Conservation (phyloP, 2,329 filamentous ascomycete species). For the Aspergillus transmontanensis region DNA sequence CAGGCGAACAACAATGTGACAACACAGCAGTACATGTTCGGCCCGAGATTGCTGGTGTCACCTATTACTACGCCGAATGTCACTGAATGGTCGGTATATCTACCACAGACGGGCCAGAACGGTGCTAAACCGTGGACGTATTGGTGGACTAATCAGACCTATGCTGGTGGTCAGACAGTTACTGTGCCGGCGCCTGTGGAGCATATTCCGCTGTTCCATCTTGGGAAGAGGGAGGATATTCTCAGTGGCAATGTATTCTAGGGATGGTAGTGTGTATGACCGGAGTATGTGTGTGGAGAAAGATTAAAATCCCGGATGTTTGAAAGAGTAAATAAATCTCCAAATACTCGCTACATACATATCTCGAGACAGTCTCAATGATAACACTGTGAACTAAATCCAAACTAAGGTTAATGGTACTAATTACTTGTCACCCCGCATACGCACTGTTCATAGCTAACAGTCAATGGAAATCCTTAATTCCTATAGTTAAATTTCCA, state of each 20-base stretch:
- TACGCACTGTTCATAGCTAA: too few species aligned
- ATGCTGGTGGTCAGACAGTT: slow-evolving; percentile 38
- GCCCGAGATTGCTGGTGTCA: slow-evolving; percentile 38
- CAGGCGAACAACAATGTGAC: slow-evolving; percentile 35
- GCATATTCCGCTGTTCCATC: slow-evolving; percentile 52
- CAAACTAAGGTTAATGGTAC: not conserved
- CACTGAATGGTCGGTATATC: slow-evolving; percentile 40
- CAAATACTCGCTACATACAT: too few species aligned
- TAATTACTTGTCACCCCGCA: too few species aligned
- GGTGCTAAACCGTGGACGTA: slow-evolving; percentile 39
- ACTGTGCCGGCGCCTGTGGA: slow-evolving; percentile 38
- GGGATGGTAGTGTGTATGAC: not conserved
- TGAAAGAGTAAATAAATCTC: not conserved
- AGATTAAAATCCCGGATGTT: rapidly evolving
- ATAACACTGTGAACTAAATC: not conserved
- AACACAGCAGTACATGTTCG: slow-evolving; percentile 46
- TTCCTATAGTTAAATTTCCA: too few species aligned
- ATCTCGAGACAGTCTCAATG: not conserved
- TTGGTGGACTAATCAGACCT: slow-evolving; percentile 45
- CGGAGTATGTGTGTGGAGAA: not conserved
- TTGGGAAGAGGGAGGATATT: slow-evolving; percentile 69
- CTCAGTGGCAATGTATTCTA: slow-evolving; percentile 52
- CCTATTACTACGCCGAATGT: slow-evolving; percentile 40
- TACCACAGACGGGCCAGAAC: slow-evolving; percentile 31
- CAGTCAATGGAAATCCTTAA: too few species aligned